phyloP scores from a whole-genome alignment of 2,329 filamentous ascomycete genomes.

The Talaromyces sp. region DNA sequence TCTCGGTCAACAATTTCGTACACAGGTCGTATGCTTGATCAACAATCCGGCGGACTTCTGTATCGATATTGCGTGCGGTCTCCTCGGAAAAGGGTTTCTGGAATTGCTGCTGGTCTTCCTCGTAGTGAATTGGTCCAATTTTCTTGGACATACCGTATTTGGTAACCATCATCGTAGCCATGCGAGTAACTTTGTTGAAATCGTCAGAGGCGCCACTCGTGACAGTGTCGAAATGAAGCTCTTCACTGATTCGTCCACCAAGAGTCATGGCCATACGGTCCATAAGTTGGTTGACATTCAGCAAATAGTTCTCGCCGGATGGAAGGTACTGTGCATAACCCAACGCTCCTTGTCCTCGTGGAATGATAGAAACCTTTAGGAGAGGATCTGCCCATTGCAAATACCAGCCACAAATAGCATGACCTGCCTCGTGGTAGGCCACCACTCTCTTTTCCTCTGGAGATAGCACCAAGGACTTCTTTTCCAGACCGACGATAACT shows the following conservation, averaged over 20 bases:
- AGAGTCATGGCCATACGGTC: slow-evolving; percentile 99
- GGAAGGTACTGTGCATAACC: slow-evolving; percentile 98
- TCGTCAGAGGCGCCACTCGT: slow-evolving; percentile 94
- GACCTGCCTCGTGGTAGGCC: slow-evolving; percentile 95
- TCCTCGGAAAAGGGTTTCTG: slow-evolving; percentile 95
- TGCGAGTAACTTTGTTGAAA: slow-evolving; percentile 95
- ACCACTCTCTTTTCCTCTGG: slow-evolving; percentile 94
- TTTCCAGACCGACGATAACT: slow-evolving; percentile 92
- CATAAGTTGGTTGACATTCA: slow-evolving; percentile 95
- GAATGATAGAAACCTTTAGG: slow-evolving; percentile 97
- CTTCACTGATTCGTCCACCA: slow-evolving; percentile 89
- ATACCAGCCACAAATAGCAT: slow-evolving; percentile 98
- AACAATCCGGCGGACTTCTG: slow-evolving; percentile 85
- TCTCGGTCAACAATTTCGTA: slow-evolving; percentile 72
- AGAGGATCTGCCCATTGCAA: slow-evolving; percentile 94
- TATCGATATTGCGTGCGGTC: slow-evolving; percentile 86
- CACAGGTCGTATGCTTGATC: slow-evolving; percentile 91
- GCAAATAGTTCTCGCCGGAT: slow-evolving; percentile 82
- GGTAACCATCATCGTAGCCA: slow-evolving; percentile 98
- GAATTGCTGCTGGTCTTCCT: slow-evolving; percentile 72
- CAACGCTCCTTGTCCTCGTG: slow-evolving; percentile 84
- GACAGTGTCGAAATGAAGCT: slow-evolving; percentile 93
- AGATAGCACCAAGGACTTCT: slow-evolving; percentile 90
- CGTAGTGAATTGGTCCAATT: slow-evolving; percentile 87
- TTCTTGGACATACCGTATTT: slow-evolving; percentile 98